Base-by-base conservation (phyloP, 768 basidiomycete genomes). In the Boletellus emodensis region DNA sequence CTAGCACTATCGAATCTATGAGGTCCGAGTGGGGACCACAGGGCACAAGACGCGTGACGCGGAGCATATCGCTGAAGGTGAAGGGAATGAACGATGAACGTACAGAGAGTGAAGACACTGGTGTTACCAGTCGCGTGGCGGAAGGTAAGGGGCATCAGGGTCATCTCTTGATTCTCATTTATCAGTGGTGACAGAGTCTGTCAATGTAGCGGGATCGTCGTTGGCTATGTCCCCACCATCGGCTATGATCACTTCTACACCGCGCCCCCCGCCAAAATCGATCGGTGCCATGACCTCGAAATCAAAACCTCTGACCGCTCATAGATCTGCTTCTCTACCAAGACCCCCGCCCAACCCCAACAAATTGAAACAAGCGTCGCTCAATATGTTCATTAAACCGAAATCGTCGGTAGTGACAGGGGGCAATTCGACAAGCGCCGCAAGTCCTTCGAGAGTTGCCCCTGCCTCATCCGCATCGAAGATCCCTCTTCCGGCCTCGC, bases 11-110 rank as follows among this genome's bases (percentile, higher is more conserved):
- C 9, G 44, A 48, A 1, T 42, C 50, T 26, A 54, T 60, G 59
- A 65, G 53, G 5, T 56, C 42, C n/a, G 63, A 46, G 35, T 53
- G 44, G 48, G 56, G 48, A 28, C 50, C 46, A 12, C 46, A 43
- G 10, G 53, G 46, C 14, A n/a, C 52, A 20, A 60, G 49, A 35
- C 67, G 63, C 6, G 28, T 68, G 12, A 67, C 66, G 12, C 54
- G 66, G 26, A 67, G 66, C 30, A 49, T 58, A 9, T 69, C 65
- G 14, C 40, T 69, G 56, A 69, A 55, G 42, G 55, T 59, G 28
- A 49, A 56, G 41, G 49, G 45, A 8, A 40, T 48, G 22, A 55
- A 51, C 36, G 18, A 43, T 14, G 49, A 41, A 3, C 38, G 15
- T 24, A 8, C 43, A 36, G 45, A 51, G 32, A 20, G 17, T 12